phyloP scores from a whole-genome alignment of 495 filamentous ascomycete genomes.

The Cercophora sp. region DNA sequence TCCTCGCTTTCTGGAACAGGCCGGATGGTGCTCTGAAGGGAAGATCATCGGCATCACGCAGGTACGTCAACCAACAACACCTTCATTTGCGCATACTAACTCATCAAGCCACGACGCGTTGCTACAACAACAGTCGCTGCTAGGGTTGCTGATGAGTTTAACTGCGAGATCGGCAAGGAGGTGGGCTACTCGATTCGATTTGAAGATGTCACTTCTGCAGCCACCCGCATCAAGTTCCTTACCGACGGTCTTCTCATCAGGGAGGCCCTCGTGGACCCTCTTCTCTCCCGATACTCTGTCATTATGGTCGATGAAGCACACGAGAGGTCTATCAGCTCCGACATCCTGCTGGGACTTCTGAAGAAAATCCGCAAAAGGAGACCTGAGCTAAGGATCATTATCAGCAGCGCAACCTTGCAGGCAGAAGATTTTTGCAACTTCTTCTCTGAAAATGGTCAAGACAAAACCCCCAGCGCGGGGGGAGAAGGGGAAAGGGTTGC shows the following conservation, averaged over 20 bases:
- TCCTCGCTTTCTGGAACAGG: constrained; percentile 80
- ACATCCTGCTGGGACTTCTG: constrained; percentile 86
- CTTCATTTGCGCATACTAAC: constrained; percentile 14
- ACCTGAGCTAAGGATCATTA: constrained; percentile 79
- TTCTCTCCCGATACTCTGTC: constrained; percentile 88
- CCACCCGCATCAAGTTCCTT: constrained; percentile 90
- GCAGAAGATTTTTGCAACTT: constrained; percentile 85
- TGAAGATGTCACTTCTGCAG: constrained; percentile 86
- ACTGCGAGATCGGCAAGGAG: constrained; percentile 86
- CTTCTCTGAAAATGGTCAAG: constrained; percentile 56
- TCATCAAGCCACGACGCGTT: constrained; percentile 73
- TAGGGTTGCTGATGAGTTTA: constrained; percentile 89
- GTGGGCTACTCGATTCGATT: constrained; percentile 97
- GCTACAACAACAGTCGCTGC: constrained; percentile 90
- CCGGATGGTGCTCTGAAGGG: constrained; percentile 79
- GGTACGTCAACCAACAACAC: constrained; percentile 52
- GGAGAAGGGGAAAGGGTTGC: constrained; percentile 46
- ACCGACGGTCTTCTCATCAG: constrained; percentile 93
- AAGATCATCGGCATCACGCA: constrained; percentile 89
- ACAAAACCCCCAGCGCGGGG: constrained; percentile 40
- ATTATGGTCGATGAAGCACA: constrained; percentile 99
- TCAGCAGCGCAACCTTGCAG: constrained; percentile 92
- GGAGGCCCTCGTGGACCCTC: constrained; percentile 89
- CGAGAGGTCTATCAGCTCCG: constrained; percentile 90
- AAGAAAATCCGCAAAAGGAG: constrained; percentile 88